Percentiles rank a stretch among this genome's conserved stretches.
phyloP scores from a whole-genome alignment of 345 rosid species.

The Sisymbrium irio region DNA sequence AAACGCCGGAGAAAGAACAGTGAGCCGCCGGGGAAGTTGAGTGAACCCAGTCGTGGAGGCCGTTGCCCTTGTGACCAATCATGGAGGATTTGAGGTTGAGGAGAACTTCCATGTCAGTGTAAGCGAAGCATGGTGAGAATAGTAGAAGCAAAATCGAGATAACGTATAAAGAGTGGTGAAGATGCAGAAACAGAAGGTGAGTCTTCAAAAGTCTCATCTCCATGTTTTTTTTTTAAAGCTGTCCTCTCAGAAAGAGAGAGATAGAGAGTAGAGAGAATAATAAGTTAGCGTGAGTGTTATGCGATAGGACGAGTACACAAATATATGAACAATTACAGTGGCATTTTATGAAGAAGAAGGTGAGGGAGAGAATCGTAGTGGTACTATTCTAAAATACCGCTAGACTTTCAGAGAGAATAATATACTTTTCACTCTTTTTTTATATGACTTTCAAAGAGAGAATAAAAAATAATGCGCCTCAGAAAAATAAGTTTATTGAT shows the following conservation, averaged over 20 bases:
- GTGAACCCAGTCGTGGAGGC: constrained; percentile 67
- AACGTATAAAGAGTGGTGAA: constrained; percentile 12
- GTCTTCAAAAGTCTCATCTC: constrained; percentile 30
- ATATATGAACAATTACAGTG: constrained; percentile 12
- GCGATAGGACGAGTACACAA: constrained; percentile 23
- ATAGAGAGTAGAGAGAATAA: background rate
- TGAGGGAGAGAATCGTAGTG: constrained; percentile 43
- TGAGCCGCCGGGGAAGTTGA: constrained; percentile 50
- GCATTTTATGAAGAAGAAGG: constrained; percentile 26
- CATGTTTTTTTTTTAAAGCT: background rate
- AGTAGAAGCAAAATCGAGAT: constrained; percentile 21
- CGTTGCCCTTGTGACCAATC: constrained; percentile 49
- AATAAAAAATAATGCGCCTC: constrained; percentile 17
- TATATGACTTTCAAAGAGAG: constrained; percentile 2
- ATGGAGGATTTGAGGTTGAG: constrained; percentile 63
- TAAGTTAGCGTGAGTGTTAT: constrained; percentile 34
- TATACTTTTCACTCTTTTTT: background rate
- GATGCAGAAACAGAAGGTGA: constrained; percentile 21
- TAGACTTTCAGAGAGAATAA: constrained; percentile 26
- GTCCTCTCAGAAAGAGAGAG: background rate
- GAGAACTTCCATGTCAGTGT: constrained; percentile 56
- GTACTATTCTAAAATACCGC: constrained; percentile 25
- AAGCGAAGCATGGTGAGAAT: constrained; percentile 29
- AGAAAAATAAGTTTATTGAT: background rate
- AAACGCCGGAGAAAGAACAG: constrained; percentile 81